Evolutionary conservation across 164 flowering plant genomes (phyloP), one percentile per base, ranked within the genome.

Genomic region (Kalanchoe fedtschenkoi): DNA sequence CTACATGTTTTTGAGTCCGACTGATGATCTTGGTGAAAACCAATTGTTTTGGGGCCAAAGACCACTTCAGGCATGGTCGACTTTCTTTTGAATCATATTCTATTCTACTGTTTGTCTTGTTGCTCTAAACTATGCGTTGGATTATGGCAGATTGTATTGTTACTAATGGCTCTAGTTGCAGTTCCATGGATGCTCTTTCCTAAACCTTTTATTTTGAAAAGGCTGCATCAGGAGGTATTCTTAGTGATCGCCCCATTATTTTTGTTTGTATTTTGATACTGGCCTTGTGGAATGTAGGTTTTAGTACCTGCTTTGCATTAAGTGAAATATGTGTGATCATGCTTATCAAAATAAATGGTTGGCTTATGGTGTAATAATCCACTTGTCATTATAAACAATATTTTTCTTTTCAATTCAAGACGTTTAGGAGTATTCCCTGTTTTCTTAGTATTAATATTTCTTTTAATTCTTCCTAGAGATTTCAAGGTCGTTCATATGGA

Each of bases 101-200:
- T 24, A 55, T 19, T 28, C 16, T 11, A 19, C 56, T 30, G 55
- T 37, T 38, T 35, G 65, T 33, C 67, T 46, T 37, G 10, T 21
- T 62, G 37, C 46, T 38, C n/a, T 58, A 9, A 32, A 34, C 38
- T 33, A 34, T 34, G 0, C 30, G 3, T 58, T 58, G 21, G 56
- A 34, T 34, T 58, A 3, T 1, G 33, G 61, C 83, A 93, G 97
- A 54, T 89, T 62, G 71, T 79, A 26, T 68, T 93, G 34, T 75
- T 93, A 34, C 47, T 81, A 1, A 66, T 79, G 66, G 91, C 98
- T 24, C 73, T 90, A 46, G 81, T 83, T 63, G 68, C 95, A 70
- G 89, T 92, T 19, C 98, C 98, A 29, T 92, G 96, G 96, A 92
- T 92, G 98, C 80, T 89, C 60, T 62, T 92, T 54, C 96, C 98